phyloP scores from a whole-genome alignment of 345 rosid genomes.

The Kernera saxatilis region DNA sequence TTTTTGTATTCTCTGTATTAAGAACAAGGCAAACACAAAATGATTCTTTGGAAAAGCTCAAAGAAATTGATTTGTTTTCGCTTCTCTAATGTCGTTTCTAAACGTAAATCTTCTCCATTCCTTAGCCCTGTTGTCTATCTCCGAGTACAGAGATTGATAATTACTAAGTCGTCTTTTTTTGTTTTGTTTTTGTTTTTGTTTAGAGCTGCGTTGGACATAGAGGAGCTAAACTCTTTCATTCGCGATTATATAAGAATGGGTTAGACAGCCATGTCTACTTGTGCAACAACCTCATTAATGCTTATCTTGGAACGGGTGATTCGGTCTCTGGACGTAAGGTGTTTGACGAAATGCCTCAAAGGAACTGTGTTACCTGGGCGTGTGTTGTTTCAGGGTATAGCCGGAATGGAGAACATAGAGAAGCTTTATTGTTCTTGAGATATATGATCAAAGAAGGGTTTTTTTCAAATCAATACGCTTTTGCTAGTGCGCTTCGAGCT shows the following conservation, averaged over 20 bases:
- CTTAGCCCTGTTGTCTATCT: neutral
- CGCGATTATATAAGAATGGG: slow-evolving; percentile 45
- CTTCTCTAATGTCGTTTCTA: slow-evolving; percentile 1
- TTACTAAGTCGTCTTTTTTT: too few species aligned
- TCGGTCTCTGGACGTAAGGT: slow-evolving; percentile 46
- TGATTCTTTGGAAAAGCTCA: neutral
- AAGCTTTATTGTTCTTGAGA: slow-evolving; percentile 49
- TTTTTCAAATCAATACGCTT: slow-evolving; percentile 54
- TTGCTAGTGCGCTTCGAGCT: slow-evolving; percentile 66
- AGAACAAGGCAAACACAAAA: neutral
- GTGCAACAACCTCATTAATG: slow-evolving; percentile 63
- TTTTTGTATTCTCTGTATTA: neutral
- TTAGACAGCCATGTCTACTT: slow-evolving; percentile 48
- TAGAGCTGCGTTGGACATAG: slow-evolving; percentile 18
- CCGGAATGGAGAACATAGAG: slow-evolving; percentile 43
- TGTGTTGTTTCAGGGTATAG: slow-evolving; percentile 70
- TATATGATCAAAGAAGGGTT: slow-evolving; percentile 48
- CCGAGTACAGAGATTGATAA: too few species aligned
- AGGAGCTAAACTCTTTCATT: slow-evolving; percentile 49
- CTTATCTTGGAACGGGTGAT: slow-evolving; percentile 41
- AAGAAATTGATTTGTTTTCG: neutral
- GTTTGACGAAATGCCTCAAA: slow-evolving; percentile 73
- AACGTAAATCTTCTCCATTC: neutral
- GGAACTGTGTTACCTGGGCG: slow-evolving; percentile 74
- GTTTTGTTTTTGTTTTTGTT: neutral